Evolutionary conservation across 192 early-diverging fungal species (phyloP).

Genomic region (Umbelopsis isabellina): DNA sequence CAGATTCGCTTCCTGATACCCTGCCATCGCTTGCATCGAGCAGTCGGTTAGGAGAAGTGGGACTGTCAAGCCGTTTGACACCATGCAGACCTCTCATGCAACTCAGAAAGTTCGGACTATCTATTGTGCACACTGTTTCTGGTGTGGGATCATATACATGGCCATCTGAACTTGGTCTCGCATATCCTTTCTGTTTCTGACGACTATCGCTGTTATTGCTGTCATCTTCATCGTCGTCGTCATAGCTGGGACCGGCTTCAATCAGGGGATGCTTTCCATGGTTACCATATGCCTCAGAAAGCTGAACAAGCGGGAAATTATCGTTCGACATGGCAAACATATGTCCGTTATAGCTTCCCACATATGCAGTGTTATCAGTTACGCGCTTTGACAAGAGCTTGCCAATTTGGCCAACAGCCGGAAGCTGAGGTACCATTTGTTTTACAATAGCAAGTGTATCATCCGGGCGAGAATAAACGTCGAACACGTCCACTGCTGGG

Average conservation of each 20-base stretch:
- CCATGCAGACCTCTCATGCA: conserved; percentile 9
- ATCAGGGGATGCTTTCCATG: conserved; percentile 42
- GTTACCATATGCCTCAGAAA: conserved; percentile 39
- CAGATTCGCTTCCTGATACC: background rate
- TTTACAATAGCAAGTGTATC: conserved; percentile 36
- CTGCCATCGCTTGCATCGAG: background rate
- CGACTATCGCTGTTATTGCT: conserved; percentile 9
- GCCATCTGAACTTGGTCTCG: background rate
- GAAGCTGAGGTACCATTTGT: conserved; percentile 24
- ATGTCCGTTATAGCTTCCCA: conserved; percentile 64
- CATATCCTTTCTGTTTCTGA: background rate
- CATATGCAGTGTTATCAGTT: conserved; percentile 54
- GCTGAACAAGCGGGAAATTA: conserved; percentile 64
- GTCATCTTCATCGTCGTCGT: background rate
- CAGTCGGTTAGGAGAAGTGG: background rate
- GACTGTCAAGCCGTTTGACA: background rate
- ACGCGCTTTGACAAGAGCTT: conserved; percentile 26
- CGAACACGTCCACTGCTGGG: conserved; percentile 60
- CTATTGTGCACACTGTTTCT: background rate
- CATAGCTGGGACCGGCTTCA: conserved; percentile 34
- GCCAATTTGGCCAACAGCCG: conserved; percentile 31
- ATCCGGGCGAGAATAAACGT: conserved; percentile 47
- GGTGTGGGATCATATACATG: conserved; percentile 8
- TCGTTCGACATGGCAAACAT: conserved; percentile 71
- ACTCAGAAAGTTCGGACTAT: background rate